A percentile compares a stretch with the other conserved stretches of the same genome.
Evolutionary conservation across 2,329 filamentous ascomycete genomes (phyloP).

Genomic region (Calonectria pseudoreteaudii): DNA sequence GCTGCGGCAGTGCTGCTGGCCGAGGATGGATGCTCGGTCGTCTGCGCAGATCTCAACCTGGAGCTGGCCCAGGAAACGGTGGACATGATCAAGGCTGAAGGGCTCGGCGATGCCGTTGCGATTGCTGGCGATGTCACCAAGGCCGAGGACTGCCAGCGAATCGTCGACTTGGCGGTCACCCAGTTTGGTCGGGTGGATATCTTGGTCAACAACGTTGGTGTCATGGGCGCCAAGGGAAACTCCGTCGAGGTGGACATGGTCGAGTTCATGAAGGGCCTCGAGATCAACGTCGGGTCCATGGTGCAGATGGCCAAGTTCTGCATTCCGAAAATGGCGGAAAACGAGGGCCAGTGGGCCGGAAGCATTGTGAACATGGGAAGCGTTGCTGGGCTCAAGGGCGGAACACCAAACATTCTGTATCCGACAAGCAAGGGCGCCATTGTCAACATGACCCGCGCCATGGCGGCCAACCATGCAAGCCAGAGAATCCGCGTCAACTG

Average conservation of each 20-base stretch:
- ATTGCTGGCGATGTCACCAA: slow-evolving; percentile 66
- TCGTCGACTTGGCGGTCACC: slow-evolving; percentile 55
- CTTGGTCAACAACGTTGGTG: slow-evolving; percentile 73
- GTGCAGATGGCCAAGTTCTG: slow-evolving; percentile 72
- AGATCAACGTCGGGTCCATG: slow-evolving; percentile 75
- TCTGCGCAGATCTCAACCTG: slow-evolving; percentile 68
- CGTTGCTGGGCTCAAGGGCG: slow-evolving; percentile 66
- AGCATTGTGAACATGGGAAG: slow-evolving; percentile 72
- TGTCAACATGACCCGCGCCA: slow-evolving; percentile 63
- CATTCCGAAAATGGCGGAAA: slow-evolving; percentile 69
- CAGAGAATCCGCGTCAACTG: slow-evolving; percentile 62
- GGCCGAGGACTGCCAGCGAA: slow-evolving; percentile 61
- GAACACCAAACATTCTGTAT: slow-evolving; percentile 58
- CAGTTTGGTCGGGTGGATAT: slow-evolving; percentile 70
- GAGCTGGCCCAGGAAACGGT: slow-evolving; percentile 64
- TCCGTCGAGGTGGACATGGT: slow-evolving; percentile 71
- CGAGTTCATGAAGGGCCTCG: slow-evolving; percentile 66
- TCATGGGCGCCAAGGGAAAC: slow-evolving; percentile 69
- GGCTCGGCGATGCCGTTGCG: slow-evolving; percentile 54
- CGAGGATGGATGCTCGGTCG: slow-evolving; percentile 66
- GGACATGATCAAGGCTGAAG: slow-evolving; percentile 59
- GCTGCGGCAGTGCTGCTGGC: slow-evolving; percentile 70
- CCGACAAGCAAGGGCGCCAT: slow-evolving; percentile 62
- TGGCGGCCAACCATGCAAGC: slow-evolving; percentile 61
- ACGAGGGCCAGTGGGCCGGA: slow-evolving; percentile 60